Evolutionary conservation across 257 asterid genomes (phyloP).

Genomic region (Solanum paucissectum): DNA sequence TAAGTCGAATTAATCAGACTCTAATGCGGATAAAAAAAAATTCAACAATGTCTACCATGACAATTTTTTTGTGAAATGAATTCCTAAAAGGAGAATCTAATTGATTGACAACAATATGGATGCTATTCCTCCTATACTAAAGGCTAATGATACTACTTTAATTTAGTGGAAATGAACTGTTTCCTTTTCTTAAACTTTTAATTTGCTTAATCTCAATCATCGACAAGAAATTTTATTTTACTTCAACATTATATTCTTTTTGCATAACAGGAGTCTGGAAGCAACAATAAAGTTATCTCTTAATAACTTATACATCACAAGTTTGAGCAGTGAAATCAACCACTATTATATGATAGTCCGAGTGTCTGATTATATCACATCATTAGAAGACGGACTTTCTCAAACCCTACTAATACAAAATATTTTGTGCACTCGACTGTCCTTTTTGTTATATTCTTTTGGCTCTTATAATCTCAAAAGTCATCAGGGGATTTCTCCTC

Average conservation of each 20-base stretch:
- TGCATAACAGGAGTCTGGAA: neutral
- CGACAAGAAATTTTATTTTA: neutral
- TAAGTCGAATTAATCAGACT: neutral
- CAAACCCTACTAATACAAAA: rapidly evolving
- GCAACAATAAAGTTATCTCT: neutral
- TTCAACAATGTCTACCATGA: neutral
- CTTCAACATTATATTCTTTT: neutral
- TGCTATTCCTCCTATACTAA: neutral
- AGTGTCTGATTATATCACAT: neutral
- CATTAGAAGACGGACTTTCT: neutral
- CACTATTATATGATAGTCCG: neutral
- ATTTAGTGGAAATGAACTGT: neutral
- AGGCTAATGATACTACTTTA: neutral
- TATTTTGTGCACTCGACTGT: neutral
- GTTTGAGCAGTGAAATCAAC: neutral
- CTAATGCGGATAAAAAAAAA: rapidly evolving
- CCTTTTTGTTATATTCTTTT: neutral
- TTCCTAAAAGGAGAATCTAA: neutral
- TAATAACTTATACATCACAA: neutral
- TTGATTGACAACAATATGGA: neutral
- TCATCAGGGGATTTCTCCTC: neutral
- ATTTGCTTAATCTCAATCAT: neutral
- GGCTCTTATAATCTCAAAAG: neutral
- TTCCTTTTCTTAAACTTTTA: neutral
- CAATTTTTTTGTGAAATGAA: neutral